Evolutionary conservation across 331 rosid species (phyloP), one percentile per base, ranked within the genome.

Genomic region (Prunus yedoensis): DNA sequence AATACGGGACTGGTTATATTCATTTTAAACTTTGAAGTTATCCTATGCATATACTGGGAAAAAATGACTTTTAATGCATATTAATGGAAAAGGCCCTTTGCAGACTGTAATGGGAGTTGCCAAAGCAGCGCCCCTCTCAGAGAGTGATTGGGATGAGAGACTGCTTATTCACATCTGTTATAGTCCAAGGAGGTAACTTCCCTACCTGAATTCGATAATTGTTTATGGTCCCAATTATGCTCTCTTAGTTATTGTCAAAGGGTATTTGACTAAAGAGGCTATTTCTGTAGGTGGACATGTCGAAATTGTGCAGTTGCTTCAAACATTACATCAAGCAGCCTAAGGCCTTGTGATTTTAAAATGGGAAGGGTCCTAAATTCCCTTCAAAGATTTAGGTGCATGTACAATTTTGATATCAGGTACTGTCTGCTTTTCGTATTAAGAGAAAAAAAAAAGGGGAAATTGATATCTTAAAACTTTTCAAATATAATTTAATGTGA

Each of bases 341-440:
- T 94, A 63, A 85, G 92, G 27, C 96, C 97, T 64, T 92, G 96
- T 79, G 97, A 94, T 82, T 94, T 94, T 73, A 94, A 90, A 81
- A 85, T 87, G 97, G 96, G 97, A 76, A 89, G 83, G 87, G 90
- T 90, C 72, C 81, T 89, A 49, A 69, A 79, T 78, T 89, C 93
- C 56, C 88, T 94, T 73, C 97, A 92, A 69, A 73, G 73, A 3
- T 94, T 86, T 83, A 90, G 81, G 85, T 92, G 99, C 83, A 78
- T 72, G 70, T 82, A 89, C 93, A 92, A 83, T 78, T 90, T 92
- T 46, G 88, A 84, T 77, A 80, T 94, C 28, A 92, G 99, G 99
- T 94, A 90, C 71, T 47, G 43, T 73, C 72, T 52, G 27, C 43
- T 17, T 4, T 54, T 30, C 23, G 10, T 45, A 28, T 3, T 52